Evolutionary conservation across 1,284 basidiomycete genomes (phyloP), one percentile per base, ranked within the genome.

Genomic region (Xerocomus tenax): DNA sequence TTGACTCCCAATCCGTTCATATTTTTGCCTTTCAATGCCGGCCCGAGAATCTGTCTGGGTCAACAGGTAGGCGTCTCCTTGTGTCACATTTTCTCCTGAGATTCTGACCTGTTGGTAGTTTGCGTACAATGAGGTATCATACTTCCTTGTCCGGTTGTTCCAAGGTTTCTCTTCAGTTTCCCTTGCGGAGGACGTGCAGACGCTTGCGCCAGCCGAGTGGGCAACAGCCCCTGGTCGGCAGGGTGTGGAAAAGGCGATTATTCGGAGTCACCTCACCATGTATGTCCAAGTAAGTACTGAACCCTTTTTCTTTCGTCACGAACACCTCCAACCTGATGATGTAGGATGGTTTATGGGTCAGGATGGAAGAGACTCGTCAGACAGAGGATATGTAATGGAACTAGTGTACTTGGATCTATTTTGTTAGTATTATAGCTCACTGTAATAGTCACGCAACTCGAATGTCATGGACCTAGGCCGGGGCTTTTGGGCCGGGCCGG

Each of bases 181-280:
- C 7, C 57, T 76, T 19, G 71, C 62, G 12, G 58, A 58, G 8
- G 69, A 71, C 12, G 60, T 59, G 0, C 71, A 75, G 43, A 72
- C 69, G 1, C 50, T 54, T 10, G 61, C 68, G 12, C 71, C 68
- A 0, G 44, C 57, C 5, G 52, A 57, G 0, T 70, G 70, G 63
- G 66, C 56, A 4, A 51, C 50, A 10, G 46, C 52, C 1, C 32
- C 45, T 15, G 59, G 56, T 28, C 54, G 63, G 25, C 61, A 66
- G 42, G 51, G 52, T 1, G 42, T 63, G 3, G 71, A 73, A 42
- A 62, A 61, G 42, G 58, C 62, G 9, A 53, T 65, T 8, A 40
- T 65, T 16, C 52, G 55, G 56, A 58, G 66, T 43, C 77, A 81
- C 57, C 61, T 83, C 45, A 82, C 81, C 2, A 70, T 78, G 68